Conservation (phyloP, 2,329 filamentous ascomycete species). For the Aspergillus terreus region DNA sequence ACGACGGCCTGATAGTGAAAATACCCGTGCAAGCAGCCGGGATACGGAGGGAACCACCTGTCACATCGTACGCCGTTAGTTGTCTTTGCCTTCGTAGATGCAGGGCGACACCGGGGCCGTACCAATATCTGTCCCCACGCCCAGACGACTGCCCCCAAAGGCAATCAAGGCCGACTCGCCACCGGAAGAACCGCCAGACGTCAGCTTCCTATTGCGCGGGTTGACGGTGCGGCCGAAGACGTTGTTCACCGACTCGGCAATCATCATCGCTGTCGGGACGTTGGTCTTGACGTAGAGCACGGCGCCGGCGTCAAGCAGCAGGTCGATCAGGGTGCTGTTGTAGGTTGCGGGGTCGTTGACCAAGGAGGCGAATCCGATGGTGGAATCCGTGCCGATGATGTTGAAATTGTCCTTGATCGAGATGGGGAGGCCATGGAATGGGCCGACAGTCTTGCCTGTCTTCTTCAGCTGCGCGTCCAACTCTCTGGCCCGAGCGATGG, state of each 20-base stretch:
- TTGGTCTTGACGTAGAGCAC: constrained; percentile 42
- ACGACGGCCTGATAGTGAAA: constrained; percentile 39
- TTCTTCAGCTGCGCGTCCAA: constrained; percentile 50
- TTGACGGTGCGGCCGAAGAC: constrained; percentile 42
- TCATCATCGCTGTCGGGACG: constrained; percentile 41
- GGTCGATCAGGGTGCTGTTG: constrained; percentile 31
- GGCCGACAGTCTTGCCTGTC: constrained; percentile 35
- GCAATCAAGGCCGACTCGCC: constrained; percentile 35
- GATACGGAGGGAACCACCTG: constrained; percentile 37
- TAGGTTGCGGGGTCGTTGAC: constrained; percentile 16
- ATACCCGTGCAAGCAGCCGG: constrained; percentile 36
- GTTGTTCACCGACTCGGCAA: constrained; percentile 41
- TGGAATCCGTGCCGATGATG: constrained; percentile 22
- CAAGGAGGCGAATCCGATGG: constrained; percentile 17
- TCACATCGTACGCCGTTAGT: not conserved
- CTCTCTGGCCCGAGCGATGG: constrained; percentile 48
- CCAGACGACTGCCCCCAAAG: constrained; percentile 28
- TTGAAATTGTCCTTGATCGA: constrained; percentile 41
- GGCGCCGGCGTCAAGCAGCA: constrained; percentile 40
- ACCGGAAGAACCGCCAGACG: constrained; percentile 34
- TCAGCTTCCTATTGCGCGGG: constrained; percentile 30
- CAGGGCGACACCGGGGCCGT: not conserved
- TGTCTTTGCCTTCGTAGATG: not conserved
- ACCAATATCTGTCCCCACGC: constrained; percentile 40
- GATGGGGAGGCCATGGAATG: constrained; percentile 41